Evolutionary conservation across 1,139 yeast species (phyloP), one percentile per base, ranked within the genome.

Genomic region (Chernovozyma sophiae-reginae): DNA sequence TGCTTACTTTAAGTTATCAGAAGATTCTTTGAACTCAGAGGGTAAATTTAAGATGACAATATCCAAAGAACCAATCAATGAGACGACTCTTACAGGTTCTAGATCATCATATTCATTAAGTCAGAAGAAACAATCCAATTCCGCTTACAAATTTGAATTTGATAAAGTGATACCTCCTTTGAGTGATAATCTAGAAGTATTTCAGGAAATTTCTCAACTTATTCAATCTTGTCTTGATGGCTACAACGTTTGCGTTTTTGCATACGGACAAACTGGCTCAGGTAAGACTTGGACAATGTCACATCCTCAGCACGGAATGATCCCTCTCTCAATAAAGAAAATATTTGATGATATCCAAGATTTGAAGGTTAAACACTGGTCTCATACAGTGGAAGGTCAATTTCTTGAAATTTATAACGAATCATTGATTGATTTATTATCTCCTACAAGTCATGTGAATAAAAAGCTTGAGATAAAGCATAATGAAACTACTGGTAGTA

Each of bases 251-350:
- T 89, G 97, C 56, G 89, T 92, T 2, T 89, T 92, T 65, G 96
- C 98, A 0, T 92, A 92, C 58, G 98, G 98, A 0, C 98, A 92
- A 60, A 92, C 98, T 0, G 97, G 98, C 0, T 89, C 97, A 0
- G 98, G 98, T 3, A 92, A 92, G 55, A 90, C 97, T 0, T 82
- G 65, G 55, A 92, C 98, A 0, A 92, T 92, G 98, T 76, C 94
- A 1, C 73, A 72, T 31, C 65, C 76, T 0, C 49, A 60, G 3
- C 82, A 80, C 51, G 98, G 98, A 17, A 79, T 92, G 71, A 86
- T 90, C 25, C 90, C 96, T 1, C 65, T 79, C 17, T 85, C 97
- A 0, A 72, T 90, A 4, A 58, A 65, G 6, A 86, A 84, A 51
- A 83, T 92, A 4, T 90, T 87, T 52, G 62, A 72, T 20, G 77